Conservation (phyloP, 202 grass and related monocot genomes). For the Schoenoplectus triqueter region DNA sequence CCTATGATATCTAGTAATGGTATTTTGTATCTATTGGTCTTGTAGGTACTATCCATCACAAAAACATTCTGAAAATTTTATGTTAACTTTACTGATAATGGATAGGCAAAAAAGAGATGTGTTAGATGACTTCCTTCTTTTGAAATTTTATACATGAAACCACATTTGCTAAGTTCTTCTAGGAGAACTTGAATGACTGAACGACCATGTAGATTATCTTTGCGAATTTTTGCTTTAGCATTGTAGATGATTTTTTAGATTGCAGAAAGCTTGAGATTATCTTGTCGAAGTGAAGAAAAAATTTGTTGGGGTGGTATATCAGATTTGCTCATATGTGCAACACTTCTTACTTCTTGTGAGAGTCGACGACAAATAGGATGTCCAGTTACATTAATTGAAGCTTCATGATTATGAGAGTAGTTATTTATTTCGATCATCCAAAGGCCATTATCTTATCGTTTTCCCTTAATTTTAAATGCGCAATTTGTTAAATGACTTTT, state of each 20-base stretch:
- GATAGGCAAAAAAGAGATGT: not conserved
- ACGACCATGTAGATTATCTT: not conserved
- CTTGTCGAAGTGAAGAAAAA: not conserved
- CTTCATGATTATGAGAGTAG: not conserved
- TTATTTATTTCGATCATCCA: not conserved
- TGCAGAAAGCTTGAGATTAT: not conserved
- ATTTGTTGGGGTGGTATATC: not conserved
- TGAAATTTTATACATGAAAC: not conserved
- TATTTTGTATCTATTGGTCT: not conserved
- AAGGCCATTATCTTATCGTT: not conserved
- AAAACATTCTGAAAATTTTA: not conserved
- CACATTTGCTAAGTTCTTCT: not conserved
- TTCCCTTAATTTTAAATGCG: not conserved
- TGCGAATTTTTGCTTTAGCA: constrained; percentile 1
- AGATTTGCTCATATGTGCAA: constrained; percentile 26
- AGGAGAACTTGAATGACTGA: not conserved
- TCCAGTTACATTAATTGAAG: not conserved
- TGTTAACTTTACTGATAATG: not conserved
- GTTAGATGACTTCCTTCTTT: not conserved
- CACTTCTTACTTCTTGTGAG: not conserved
- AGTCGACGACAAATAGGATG: not conserved
- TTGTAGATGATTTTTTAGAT: constrained; percentile 15
- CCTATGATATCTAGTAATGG: not conserved
- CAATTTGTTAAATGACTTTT: not conserved
- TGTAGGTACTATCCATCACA: constrained; percentile 12